Percentiles rank a stretch among this genome's conserved stretches.
Evolutionary conservation across 2,329 filamentous ascomycete species (phyloP).

Genomic region (Paecilomyces sp.): DNA sequence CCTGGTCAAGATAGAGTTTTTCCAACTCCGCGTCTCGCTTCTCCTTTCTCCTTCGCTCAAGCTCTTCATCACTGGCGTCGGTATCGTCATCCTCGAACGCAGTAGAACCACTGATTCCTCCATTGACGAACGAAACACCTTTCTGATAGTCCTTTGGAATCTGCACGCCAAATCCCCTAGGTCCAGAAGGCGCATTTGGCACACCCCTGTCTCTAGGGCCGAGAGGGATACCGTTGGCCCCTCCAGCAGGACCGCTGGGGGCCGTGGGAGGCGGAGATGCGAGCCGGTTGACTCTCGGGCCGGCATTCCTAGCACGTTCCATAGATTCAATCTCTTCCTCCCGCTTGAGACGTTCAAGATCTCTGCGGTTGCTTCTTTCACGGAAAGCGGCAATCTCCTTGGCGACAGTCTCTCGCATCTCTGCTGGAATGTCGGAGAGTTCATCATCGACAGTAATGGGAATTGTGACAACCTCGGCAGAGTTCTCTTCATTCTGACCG

Average conservation of each 20-base stretch:
- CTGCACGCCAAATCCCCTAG: slow-evolving; percentile 55
- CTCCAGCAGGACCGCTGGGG: slow-evolving; percentile 54
- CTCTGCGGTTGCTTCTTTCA: slow-evolving; percentile 80
- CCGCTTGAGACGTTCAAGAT: slow-evolving; percentile 75
- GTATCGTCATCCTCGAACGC: slow-evolving; percentile 77
- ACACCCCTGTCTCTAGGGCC: slow-evolving; percentile 63
- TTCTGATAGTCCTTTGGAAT: slow-evolving; percentile 68
- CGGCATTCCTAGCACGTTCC: slow-evolving; percentile 67
- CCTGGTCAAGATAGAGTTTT: slow-evolving; percentile 74
- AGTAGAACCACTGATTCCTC: slow-evolving; percentile 56
- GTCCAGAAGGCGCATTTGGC: slow-evolving; percentile 68
- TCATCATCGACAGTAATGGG: slow-evolving; percentile 85
- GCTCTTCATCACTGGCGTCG: slow-evolving; percentile 77
- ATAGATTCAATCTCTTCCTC: slow-evolving; percentile 90
- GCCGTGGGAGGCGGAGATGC: slow-evolving; percentile 62
- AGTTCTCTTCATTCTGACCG: slow-evolving; percentile 48
- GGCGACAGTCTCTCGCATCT: slow-evolving; percentile 92
- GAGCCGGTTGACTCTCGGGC: slow-evolving; percentile 56
- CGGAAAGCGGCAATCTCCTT: slow-evolving; percentile 91
- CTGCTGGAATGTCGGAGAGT: slow-evolving; percentile 85
- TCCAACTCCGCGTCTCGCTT: slow-evolving; percentile 71
- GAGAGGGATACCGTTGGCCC: slow-evolving; percentile 68
- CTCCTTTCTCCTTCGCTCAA: slow-evolving; percentile 63
- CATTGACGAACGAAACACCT: slow-evolving; percentile 76
- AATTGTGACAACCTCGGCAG: slow-evolving; percentile 83